Conservation (phyloP, 2,329 filamentous ascomycete species). For the Dryadomyces quercivorus region DNA sequence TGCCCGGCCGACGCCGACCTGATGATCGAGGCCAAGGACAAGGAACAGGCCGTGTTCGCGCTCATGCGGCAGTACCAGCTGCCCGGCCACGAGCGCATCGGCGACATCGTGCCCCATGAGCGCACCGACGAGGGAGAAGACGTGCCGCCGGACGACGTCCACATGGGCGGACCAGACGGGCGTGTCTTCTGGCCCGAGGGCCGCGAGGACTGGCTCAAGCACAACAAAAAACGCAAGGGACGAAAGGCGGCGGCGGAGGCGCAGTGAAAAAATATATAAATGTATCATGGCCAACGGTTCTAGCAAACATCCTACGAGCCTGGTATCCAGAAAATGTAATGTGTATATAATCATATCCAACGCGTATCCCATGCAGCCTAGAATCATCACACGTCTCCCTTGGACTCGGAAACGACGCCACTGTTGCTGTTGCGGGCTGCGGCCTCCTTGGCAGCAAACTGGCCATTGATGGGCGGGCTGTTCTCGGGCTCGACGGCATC, state of each 20-base stretch:
- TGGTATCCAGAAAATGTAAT: too few relatives aligned
- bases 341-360: too few relatives aligned
- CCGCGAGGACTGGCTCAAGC: slow-evolving; percentile 82
- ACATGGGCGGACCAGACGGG: slow-evolving; percentile 73
- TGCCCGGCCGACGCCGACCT: slow-evolving; percentile 77
- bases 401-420: background rate
- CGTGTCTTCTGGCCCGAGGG: slow-evolving; percentile 85
- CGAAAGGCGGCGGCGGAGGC: background rate
- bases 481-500: slow-evolving; percentile 5
- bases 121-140: slow-evolving; percentile 56
- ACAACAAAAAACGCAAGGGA: slow-evolving; percentile 43
- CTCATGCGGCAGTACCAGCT: slow-evolving; percentile 82
- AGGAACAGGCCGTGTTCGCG: slow-evolving; percentile 92
- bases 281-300: too few relatives aligned
- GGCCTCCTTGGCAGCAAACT: slow-evolving; percentile 16
- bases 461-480: slow-evolving; percentile 6
- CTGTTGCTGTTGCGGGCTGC: background rate
- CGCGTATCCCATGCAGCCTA: background rate
- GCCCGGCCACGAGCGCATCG: slow-evolving; percentile 64
- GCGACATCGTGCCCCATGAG: slow-evolving; percentile 65
- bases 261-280: background rate
- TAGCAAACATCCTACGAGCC: too few relatives aligned
- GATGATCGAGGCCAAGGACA: slow-evolving; percentile 99
- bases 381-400: background rate
- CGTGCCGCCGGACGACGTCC: slow-evolving; percentile 51